Evolutionary conservation across 2,329 filamentous ascomycete species (phyloP).

Genomic region (Podosphaera xanthii): DNA sequence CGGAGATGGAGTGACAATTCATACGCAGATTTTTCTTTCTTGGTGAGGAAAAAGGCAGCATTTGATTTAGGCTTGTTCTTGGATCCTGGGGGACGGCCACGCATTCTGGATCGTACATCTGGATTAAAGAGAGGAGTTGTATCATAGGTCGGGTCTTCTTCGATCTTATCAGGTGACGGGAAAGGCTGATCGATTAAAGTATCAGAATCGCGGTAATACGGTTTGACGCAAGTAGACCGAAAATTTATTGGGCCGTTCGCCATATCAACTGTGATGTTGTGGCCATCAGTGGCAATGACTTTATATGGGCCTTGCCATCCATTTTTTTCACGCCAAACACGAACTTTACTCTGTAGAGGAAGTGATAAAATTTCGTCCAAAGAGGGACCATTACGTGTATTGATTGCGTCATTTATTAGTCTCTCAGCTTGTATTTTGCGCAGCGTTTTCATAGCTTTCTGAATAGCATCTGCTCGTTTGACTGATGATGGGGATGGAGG

Average conservation of each 20-base stretch:
- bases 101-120: not conserved
- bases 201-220: not conserved
- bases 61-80: too few relatives aligned
- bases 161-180: not conserved
- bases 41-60: too few relatives aligned
- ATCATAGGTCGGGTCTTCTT: not conserved
- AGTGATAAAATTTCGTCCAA: not conserved
- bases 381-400: slow-evolving; percentile 1
- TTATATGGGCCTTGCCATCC: not conserved
- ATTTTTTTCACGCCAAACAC: slow-evolving; percentile 1
- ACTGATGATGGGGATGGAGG: not conserved
- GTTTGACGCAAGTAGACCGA: not conserved
- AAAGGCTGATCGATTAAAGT: not conserved
- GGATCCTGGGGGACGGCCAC: not conserved
- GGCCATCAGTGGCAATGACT: not conserved
- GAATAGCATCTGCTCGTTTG: slow-evolving; percentile 1
- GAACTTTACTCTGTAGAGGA: not conserved
- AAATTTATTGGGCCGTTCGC: not conserved
- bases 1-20: too few relatives aligned
- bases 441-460: too few relatives aligned
- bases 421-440: too few relatives aligned
- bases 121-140: not conserved
- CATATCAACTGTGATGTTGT: not conserved
- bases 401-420: too few relatives aligned
- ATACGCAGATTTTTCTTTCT: too few relatives aligned